phyloP scores from a whole-genome alignment of 2,329 filamentous ascomycete species.

The Apiospora hydei region DNA sequence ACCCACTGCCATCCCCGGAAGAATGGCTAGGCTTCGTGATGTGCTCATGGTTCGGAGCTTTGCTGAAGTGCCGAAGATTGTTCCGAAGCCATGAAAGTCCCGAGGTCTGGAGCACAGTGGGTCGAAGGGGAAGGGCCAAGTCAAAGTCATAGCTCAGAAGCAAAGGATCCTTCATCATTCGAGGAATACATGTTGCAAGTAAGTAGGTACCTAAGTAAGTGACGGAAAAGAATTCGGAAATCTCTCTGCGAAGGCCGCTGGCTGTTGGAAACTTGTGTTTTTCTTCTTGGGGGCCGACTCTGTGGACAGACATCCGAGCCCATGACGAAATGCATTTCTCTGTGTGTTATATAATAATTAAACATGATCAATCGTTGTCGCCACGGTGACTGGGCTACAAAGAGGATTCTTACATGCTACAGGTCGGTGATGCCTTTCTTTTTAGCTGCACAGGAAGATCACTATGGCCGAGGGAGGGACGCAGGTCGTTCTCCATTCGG shows the following conservation, averaged over 20 bases:
- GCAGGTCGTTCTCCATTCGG: background rate
- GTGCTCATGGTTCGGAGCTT: background rate
- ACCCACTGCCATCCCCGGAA: background rate
- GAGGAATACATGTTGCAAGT: too few relatives aligned
- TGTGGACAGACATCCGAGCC: background rate
- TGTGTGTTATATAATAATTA: too few relatives aligned
- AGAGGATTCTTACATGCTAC: background rate
- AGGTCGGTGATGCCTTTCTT: background rate
- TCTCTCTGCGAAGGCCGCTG: too few relatives aligned
- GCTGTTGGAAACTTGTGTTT: too few relatives aligned
- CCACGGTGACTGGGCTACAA: background rate
- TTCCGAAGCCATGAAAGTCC: background rate
- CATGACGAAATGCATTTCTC: background rate
- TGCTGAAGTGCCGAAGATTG: background rate
- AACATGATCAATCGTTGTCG: background rate
- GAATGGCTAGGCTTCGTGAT: background rate
- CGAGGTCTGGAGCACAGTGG: too few relatives aligned
- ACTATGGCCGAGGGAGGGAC: background rate
- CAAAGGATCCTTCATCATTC: too few relatives aligned
- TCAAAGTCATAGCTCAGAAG: too few relatives aligned
- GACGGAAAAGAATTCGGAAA: too few relatives aligned
- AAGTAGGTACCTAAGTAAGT: too few relatives aligned
- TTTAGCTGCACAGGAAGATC: background rate
- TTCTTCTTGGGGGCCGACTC: too few relatives aligned
- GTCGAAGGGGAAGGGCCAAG: too few relatives aligned